These are phyloP conservation scores for Brasilioporus rufonigricans DNA, from an alignment of 768 basidiomycete species.

Conservation along the genomic window DNA sequence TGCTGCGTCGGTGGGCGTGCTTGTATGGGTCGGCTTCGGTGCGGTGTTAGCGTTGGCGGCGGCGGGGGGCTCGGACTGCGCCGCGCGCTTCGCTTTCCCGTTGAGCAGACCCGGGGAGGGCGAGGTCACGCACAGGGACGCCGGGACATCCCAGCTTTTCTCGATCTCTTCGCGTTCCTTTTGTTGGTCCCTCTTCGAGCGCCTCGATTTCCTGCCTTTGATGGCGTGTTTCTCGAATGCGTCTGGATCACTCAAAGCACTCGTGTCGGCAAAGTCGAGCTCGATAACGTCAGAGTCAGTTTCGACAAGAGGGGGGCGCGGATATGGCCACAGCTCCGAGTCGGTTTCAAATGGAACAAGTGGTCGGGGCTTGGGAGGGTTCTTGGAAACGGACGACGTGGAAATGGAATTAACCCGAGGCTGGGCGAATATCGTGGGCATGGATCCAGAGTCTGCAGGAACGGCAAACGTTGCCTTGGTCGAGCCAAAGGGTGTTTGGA, in stretches of 20 bases:
- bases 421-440: conserved; percentile 16
- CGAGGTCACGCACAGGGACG: conserved; percentile 19
- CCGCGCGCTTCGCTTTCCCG: conserved; percentile 22
- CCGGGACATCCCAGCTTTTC: conserved; percentile 59
- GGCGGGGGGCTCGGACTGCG: background rate
- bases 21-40: conserved; percentile 3
- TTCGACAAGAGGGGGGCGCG: conserved; percentile 44
- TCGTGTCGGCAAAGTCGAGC: conserved; percentile 72
- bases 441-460: conserved; percentile 4
- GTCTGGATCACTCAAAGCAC: conserved; percentile 66
- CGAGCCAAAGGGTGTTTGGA: conserved; percentile 1
- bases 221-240: conserved; percentile 42
- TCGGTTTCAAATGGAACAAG: conserved; percentile 63
- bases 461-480: background rate
- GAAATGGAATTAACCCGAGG: conserved; percentile 1
- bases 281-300: conserved; percentile 61
- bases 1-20: background rate
- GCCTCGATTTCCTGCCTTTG: conserved; percentile 26
- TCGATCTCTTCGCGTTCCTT: conserved; percentile 51
- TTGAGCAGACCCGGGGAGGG: conserved; percentile 18
- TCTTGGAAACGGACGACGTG: conserved; percentile 14
- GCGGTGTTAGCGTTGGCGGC: background rate
- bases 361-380: conserved; percentile 32
- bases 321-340: conserved; percentile 72
- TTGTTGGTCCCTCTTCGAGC: conserved; percentile 35